Evolutionary conservation across 495 filamentous ascomycete species (phyloP).

Genomic region (Neurospora sp.): DNA sequence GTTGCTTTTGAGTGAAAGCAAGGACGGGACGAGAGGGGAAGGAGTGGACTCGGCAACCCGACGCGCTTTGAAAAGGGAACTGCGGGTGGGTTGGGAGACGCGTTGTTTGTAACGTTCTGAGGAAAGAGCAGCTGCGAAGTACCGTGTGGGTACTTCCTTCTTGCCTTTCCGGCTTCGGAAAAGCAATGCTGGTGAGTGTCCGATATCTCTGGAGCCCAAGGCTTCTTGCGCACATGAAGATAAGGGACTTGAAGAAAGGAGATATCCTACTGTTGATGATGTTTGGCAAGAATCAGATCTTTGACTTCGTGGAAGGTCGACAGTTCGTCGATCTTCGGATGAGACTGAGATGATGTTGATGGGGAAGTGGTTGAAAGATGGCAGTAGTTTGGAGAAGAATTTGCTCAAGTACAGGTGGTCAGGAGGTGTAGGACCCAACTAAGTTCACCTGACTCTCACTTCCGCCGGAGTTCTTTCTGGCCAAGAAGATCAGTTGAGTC

Average conservation of each 20-base stretch:
- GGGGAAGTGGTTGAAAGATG: neutral
- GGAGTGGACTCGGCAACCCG: neutral
- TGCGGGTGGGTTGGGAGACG: neutral
- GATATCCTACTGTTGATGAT: neutral
- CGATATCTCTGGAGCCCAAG: neutral
- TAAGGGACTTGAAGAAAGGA: neutral
- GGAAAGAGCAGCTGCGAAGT: neutral
- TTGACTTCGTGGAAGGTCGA: neutral
- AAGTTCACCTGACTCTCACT: neutral
- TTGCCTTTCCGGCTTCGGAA: neutral
- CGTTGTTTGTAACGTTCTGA: neutral
- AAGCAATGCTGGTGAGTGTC: neutral
- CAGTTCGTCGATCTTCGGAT: neutral
- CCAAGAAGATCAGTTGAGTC: neutral
- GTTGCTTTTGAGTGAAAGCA: neutral
- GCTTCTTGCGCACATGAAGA: neutral
- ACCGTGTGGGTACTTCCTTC: neutral
- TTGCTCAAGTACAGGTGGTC: neutral
- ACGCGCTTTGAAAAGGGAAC: neutral
- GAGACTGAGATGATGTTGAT: neutral
- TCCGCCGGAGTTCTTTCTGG: neutral
- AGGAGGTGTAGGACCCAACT: neutral
- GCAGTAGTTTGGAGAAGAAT: neutral
- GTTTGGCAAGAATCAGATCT: neutral
- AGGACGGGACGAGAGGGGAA: neutral